These are phyloP conservation scores for Pneumocystis murina DNA, from an alignment of 1,139 yeast genomes.

Conservation along the genomic window DNA sequence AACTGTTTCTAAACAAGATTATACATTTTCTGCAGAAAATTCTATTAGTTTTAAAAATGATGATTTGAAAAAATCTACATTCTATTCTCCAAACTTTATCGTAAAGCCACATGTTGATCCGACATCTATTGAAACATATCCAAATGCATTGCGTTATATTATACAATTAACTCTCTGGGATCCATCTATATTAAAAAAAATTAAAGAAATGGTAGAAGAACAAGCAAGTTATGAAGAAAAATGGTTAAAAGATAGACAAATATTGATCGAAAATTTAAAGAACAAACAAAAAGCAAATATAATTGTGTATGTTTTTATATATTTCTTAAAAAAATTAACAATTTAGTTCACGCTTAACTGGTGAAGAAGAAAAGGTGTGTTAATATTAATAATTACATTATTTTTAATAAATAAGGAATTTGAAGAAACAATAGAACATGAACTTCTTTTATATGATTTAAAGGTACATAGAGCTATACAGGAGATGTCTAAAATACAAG, in stretches of 20 bases:
- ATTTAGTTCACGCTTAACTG: background rate
- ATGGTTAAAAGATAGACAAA: background rate
- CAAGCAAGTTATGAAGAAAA: background rate
- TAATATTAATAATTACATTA: background rate
- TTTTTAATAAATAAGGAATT: background rate
- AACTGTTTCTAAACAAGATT: background rate
- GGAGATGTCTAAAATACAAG: background rate
- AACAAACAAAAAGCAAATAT: background rate
- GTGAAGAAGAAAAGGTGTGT: background rate
- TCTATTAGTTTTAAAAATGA: background rate
- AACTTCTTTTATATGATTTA: background rate
- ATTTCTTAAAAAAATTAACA: background rate
- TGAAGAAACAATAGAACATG: background rate
- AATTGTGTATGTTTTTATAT: background rate
- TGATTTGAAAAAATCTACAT: background rate
- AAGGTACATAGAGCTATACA: background rate
- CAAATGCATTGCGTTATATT: background rate
- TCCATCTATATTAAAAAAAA: background rate
- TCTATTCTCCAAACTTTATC: background rate
- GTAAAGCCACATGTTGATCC: background rate
- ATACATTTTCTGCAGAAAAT: background rate
- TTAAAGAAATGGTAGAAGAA: background rate
- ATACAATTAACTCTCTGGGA: background rate
- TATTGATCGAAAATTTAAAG: background rate
- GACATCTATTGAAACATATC: background rate